These are phyloP conservation scores for Pyrenochaeta sp. DNA, from an alignment of 2,329 filamentous ascomycete species.

Conservation along the genomic window DNA sequence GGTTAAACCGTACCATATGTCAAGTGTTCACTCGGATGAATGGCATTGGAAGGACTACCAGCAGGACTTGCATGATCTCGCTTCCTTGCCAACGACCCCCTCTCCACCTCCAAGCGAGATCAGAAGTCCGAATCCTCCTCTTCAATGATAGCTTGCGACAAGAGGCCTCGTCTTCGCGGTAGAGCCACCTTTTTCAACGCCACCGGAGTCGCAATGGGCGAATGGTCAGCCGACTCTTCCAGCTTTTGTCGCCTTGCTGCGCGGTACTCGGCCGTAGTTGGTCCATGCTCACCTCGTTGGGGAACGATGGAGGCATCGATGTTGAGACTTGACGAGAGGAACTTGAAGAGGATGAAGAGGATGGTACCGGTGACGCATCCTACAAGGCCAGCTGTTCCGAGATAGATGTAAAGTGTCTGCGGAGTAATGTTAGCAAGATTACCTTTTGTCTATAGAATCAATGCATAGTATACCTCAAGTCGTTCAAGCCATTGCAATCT, in stretches of 20 bases:
- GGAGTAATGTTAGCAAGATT: neutral
- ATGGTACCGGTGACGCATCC: conserved; percentile 70
- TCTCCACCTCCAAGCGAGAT: conserved; percentile 8
- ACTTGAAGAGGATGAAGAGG: conserved; percentile 65
- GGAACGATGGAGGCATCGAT: conserved; percentile 47
- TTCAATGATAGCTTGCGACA: conserved; percentile 74
- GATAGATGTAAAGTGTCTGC: conserved; percentile 62
- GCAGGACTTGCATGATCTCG: neutral
- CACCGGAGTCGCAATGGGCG: conserved; percentile 23
- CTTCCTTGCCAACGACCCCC: neutral
- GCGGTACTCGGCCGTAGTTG: conserved; percentile 42
- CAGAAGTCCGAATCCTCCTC: conserved; percentile 69
- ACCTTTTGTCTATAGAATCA: conserved; percentile 8
- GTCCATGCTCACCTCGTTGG: conserved; percentile 14
- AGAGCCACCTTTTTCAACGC: conserved; percentile 41
- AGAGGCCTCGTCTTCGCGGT: conserved; percentile 56
- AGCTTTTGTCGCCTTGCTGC: conserved; percentile 38
- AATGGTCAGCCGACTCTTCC: conserved; percentile 22
- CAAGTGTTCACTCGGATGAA: neutral
- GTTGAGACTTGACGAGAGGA: conserved; percentile 60
- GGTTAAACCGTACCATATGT: neutral
- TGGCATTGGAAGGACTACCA: conserved; percentile 9
- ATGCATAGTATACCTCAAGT: conserved; percentile 60
- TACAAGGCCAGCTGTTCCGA: conserved; percentile 72
- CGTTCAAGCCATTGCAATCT: conserved; percentile 55